These are phyloP conservation scores for Globisporangium rhizosaccharum DNA, from an alignment of 352 stramenopile genomes.

Conservation along the genomic window DNA sequence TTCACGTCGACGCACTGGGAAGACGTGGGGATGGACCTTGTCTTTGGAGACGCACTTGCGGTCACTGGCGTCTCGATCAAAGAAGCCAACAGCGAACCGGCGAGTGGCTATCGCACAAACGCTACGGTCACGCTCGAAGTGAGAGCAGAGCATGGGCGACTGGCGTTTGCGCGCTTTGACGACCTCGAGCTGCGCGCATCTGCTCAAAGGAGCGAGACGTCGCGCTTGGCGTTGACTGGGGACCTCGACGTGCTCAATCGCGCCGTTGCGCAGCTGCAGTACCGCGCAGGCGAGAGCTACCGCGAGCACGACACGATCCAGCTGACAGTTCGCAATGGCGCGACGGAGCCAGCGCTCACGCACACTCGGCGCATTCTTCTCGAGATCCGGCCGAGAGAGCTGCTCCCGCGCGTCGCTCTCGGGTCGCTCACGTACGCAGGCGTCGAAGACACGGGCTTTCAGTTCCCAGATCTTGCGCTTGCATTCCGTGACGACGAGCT, in stretches of 20 bases:
- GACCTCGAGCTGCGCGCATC: neutral
- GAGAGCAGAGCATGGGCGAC: conserved; percentile 5
- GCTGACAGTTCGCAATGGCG: conserved; percentile 15
- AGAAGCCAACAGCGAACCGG: conserved; percentile 6
- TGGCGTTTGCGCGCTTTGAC: conserved; percentile 11
- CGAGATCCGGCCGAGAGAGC: conserved; percentile 16
- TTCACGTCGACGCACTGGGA: conserved; percentile 20
- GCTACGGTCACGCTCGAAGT: conserved; percentile 11
- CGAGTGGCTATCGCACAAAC: too few relatives aligned
- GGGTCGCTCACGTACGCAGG: conserved; percentile 20
- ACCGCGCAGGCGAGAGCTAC: conserved; percentile 13
- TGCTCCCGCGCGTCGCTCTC: conserved; percentile 26
- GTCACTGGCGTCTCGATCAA: conserved; percentile 14
- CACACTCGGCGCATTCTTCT: conserved; percentile 22
- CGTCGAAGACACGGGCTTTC: conserved; percentile 38
- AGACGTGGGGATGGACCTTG: conserved; percentile 5
- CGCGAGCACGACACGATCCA: conserved; percentile 15
- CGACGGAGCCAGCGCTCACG: neutral
- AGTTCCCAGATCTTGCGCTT: conserved; percentile 33
- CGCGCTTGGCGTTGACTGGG: neutral
- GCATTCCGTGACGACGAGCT: conserved; percentile 4
- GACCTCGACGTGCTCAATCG: conserved; percentile 12
- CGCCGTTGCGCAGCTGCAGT: conserved; percentile 17
- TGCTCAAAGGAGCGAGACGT: neutral
- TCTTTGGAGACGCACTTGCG: conserved; percentile 4